Evolutionary conservation across 306 rosid genomes (phyloP), one percentile per base, ranked within the genome.

Genomic region (Hippophae gyantsensis): DNA sequence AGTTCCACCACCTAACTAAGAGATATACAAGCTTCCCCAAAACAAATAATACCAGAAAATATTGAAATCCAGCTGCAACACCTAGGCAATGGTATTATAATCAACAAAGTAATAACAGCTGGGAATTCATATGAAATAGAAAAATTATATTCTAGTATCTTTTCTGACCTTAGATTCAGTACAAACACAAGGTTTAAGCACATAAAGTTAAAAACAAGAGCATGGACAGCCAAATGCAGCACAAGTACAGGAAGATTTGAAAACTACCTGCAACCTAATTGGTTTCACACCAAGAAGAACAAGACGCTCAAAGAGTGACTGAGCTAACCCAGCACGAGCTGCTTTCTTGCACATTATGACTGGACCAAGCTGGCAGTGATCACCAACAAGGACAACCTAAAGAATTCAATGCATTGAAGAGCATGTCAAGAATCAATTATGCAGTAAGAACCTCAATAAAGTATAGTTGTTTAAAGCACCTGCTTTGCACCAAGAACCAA

Each of bases 271-370:
- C 82, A 93, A 84, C 65, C 99, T 80, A 74, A 93, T 93, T 48
- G 99, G 99, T 66, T 89, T 93, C 71, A 93, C 95, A 54, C 99
- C 97, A 55, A 93, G 97, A 42, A 84, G 80, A 68, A 93, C 99
- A 60, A 93, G 97, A 12, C 99, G 95, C 54, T 93, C 99, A 82
- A 93, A 93, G 55, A 93, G 97, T 13, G 99, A 93, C 70, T 93
- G 99, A 5, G 99, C 99, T 52, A 93, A 72, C 56, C 99, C 99
- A 51, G 99, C 99, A 69, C 99, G 99, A 58, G 99, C 99, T 12
- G 99, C 99, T 82, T 93, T 93, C 80, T 93, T 93, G 81, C 99
- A 93, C 97, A 89, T 93, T 64, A 93, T 93, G 67, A 93, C 99
- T 12, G 99, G 99, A 78, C 99, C 99, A 69, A 93, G 97, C 75